Percentiles rank a stretch among this genome's conserved stretches.
Conservation (phyloP, 306 rosid species). For the Castanea crenata region DNA sequence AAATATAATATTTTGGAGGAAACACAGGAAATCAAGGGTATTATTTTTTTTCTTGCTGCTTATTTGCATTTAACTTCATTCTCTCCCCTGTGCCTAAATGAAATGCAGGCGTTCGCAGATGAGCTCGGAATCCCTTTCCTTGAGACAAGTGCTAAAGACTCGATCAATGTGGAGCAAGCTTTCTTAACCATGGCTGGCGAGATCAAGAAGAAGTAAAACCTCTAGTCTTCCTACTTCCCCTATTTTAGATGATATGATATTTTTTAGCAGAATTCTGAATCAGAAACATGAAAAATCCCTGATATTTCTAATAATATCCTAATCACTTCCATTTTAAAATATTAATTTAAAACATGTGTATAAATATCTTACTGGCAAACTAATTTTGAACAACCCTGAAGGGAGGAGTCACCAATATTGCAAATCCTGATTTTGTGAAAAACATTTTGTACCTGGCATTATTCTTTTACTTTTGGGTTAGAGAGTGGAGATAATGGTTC, state of each 20-base stretch:
- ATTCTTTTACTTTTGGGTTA: neutral
- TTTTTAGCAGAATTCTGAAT: neutral
- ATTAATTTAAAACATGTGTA: neutral
- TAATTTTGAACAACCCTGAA: too few species aligned
- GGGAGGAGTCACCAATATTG: too few species aligned
- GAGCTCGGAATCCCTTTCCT: conserved; percentile 95
- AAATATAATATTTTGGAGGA: too few species aligned
- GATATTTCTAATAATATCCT: neutral
- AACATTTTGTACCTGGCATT: neutral
- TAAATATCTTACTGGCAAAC: neutral
- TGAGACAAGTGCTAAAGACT: conserved; percentile 98
- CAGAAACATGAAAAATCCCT: neutral
- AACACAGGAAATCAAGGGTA: neutral
- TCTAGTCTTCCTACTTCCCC: conserved; percentile 23
- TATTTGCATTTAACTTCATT: conserved; percentile 7
- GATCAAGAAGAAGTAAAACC: conserved; percentile 84
- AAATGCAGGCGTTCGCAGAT: conserved; percentile 85
- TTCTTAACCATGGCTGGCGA: conserved; percentile 92
- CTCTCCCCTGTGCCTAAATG: conserved; percentile 8
- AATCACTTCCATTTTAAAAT: neutral
- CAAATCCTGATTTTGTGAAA: too few species aligned
- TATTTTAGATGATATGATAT: conserved; percentile 11
- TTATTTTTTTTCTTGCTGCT: neutral
- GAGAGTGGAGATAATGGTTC: neutral
- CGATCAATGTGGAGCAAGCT: conserved; percentile 96